These are phyloP conservation scores for Albizia julibrissin DNA, from an alignment of 306 rosid genomes.

Conservation along the genomic window DNA sequence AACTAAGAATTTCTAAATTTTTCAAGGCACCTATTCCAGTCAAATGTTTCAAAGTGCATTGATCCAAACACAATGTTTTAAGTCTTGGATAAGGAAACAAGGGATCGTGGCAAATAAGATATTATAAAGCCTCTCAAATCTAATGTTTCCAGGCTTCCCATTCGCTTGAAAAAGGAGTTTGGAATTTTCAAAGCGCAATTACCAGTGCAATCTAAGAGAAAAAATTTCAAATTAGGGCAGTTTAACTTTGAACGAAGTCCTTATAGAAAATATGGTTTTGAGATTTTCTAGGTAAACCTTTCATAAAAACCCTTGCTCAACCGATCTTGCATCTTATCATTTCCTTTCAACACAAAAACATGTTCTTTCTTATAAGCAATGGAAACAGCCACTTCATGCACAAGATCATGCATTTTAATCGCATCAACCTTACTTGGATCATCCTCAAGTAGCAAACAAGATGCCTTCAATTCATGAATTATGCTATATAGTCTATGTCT, in stretches of 20 bases:
- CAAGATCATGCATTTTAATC: background rate
- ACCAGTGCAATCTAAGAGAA: fast-evolving
- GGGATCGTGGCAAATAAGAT: background rate
- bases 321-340: background rate
- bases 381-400: background rate
- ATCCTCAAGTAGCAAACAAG: no score
- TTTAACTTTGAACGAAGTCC: background rate
- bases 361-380: background rate
- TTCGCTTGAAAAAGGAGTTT: background rate
- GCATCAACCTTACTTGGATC: background rate
- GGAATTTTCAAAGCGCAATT: background rate
- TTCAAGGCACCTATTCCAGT: background rate
- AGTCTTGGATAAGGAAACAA: background rate
- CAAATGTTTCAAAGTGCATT: background rate
- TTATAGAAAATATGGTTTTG: fast-evolving
- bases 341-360: background rate
- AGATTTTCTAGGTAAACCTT: background rate
- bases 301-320: background rate
- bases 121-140: background rate
- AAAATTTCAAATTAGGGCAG: background rate
- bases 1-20: background rate
- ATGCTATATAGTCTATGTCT: no score
- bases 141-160: background rate
- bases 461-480: no score
- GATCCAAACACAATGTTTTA: background rate